Conservation (phyloP, 805 yeast genomes). For the Barnettozyma sucrosica region DNA sequence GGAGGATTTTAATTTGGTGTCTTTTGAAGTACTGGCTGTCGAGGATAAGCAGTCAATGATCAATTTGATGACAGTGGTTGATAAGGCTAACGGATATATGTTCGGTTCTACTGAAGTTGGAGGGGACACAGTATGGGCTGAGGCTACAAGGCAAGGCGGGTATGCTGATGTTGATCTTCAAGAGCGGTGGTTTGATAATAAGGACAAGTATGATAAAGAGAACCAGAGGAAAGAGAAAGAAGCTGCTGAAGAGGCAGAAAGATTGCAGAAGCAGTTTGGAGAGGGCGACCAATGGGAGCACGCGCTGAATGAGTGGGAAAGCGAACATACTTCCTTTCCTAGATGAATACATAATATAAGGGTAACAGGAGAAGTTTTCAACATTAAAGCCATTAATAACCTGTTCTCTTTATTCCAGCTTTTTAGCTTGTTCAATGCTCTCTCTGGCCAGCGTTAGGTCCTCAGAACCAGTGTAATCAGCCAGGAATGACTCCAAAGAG, state of each 20-base stretch:
- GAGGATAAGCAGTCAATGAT: conserved; percentile 95
- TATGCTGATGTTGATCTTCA: conserved; percentile 62
- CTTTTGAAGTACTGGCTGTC: conserved; percentile 82
- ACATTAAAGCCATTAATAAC: not conserved
- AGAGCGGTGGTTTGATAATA: conserved; percentile 91
- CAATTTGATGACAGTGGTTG: conserved; percentile 65
- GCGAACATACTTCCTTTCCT: conserved; percentile 29
- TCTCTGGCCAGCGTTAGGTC: conserved; percentile 25
- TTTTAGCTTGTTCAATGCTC: conserved; percentile 24
- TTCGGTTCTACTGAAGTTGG: conserved; percentile 92
- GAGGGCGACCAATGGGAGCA: conserved; percentile 71
- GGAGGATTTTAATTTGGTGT: conserved; percentile 80
- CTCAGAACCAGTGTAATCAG: conserved; percentile 31
- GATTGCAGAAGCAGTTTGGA: conserved; percentile 37
- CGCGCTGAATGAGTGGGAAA: conserved; percentile 56
- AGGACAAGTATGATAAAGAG: conserved; percentile 65
- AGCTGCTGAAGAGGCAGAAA: conserved; percentile 36
- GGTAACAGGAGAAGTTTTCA: not conserved
- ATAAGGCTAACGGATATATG: conserved; percentile 88
- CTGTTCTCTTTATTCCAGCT: conserved; percentile 12
- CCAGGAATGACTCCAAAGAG: conserved; percentile 37
- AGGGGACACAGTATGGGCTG: conserved; percentile 98
- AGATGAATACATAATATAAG: conserved; percentile 5
- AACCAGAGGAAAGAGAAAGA: conserved; percentile 43
- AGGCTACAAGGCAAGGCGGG: conserved; percentile 80